These are phyloP conservation scores for Postia placenta DNA, from an alignment of 768 basidiomycete genomes.

Conservation along the genomic window DNA sequence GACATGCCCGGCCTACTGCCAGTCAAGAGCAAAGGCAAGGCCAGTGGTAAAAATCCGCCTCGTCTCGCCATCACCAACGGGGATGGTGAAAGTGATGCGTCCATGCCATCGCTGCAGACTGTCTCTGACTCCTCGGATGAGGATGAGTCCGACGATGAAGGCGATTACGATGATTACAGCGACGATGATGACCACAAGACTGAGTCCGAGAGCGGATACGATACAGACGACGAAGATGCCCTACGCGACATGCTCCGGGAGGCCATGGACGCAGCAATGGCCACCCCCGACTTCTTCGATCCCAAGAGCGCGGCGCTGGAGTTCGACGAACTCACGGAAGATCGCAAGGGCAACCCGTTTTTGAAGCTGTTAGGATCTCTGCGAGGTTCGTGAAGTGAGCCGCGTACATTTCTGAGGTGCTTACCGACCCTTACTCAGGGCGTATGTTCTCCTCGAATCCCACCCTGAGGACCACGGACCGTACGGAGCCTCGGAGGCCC, in stretches of 20 bases:
- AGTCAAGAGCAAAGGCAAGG: constrained; percentile 15
- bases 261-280: constrained; percentile 65
- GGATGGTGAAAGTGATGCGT: constrained; percentile 37
- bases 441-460: constrained; percentile 53
- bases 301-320: constrained; percentile 31
- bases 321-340: constrained; percentile 37
- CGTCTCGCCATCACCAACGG: constrained; percentile 48
- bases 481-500: constrained; percentile 25
- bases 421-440: constrained; percentile 35
- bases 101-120: constrained; percentile 64
- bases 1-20: constrained; percentile 14
- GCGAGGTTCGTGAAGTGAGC: constrained; percentile 41
- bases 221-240: constrained; percentile 66
- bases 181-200: constrained; percentile 26
- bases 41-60: constrained; percentile 29
- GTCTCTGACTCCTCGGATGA: constrained; percentile 57
- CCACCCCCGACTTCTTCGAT: constrained; percentile 54
- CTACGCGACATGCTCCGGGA: constrained; percentile 55
- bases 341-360: constrained; percentile 69
- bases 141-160: constrained; percentile 34
- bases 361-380: constrained; percentile 69
- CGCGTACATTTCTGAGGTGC: background rate
- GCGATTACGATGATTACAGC: constrained; percentile 31
- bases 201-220: constrained; percentile 43
- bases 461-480: constrained; percentile 34